These are phyloP conservation scores for Oryza glumipatula DNA, from an alignment of 176 grass and related monocot genomes.

Conservation along the genomic window DNA sequence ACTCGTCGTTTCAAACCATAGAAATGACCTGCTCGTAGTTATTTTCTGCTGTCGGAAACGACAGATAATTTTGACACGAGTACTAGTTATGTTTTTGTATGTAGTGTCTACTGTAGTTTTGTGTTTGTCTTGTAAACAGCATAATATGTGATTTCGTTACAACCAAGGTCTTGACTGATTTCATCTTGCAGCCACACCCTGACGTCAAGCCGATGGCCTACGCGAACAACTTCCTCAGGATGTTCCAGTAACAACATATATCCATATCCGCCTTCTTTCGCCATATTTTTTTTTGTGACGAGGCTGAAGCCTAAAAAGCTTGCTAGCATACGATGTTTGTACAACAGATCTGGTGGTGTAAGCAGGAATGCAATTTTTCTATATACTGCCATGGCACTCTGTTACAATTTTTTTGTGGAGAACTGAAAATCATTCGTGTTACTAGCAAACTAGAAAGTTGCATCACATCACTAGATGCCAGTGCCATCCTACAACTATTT, in stretches of 20 bases:
- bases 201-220: slow-evolving; percentile 93
- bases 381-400: neutral
- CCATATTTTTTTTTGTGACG: neutral
- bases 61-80: too few species aligned
- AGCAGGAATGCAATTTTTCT: neutral
- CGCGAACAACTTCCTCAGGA: slow-evolving; percentile 70
- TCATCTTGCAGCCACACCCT: slow-evolving; percentile 79
- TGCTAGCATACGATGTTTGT: slow-evolving; percentile 4
- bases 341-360: neutral
- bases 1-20: too few species aligned
- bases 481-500: neutral
- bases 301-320: neutral
- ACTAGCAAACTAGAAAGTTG: neutral
- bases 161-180: slow-evolving; percentile 68
- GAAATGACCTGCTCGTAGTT: too few species aligned
- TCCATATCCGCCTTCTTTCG: neutral
- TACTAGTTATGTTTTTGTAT: neutral
- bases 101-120: neutral
- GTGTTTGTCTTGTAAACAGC: neutral
- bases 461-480: neutral
- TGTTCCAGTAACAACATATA: slow-evolving; percentile 59
- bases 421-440: neutral
- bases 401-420: neutral
- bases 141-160: slow-evolving; percentile 4
- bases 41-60: too few species aligned